A percentile compares a stretch with the other conserved stretches of the same genome.
Evolutionary conservation across 805 yeast species (phyloP).

Genomic region (Ogataea trehalophila): DNA sequence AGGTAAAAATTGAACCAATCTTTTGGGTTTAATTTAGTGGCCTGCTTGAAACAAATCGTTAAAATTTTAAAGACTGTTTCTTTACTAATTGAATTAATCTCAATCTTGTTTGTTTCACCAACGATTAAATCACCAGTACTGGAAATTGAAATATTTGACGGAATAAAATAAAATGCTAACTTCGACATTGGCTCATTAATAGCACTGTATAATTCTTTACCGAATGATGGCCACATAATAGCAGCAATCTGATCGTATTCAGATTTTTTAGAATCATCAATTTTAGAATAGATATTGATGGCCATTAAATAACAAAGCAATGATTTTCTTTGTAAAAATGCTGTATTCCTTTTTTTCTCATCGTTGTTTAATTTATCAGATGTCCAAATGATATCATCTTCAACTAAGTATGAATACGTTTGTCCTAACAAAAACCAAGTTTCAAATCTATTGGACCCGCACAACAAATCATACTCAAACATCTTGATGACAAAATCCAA

Average conservation of each 20-base stretch:
- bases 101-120: background rate
- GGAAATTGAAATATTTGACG: background rate
- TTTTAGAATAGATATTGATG: constrained; percentile 35
- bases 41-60: constrained; percentile 40
- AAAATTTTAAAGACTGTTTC: constrained; percentile 28
- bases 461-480: constrained; percentile 61
- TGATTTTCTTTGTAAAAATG: constrained; percentile 62
- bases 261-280: constrained; percentile 15
- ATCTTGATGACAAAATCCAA: constrained; percentile 66
- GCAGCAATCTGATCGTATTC: constrained; percentile 34
- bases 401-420: constrained; percentile 71
- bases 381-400: constrained; percentile 90
- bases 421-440: constrained; percentile 84
- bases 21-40: constrained; percentile 37
- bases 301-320: constrained; percentile 76
- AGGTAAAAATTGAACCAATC: constrained; percentile 64
- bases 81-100: constrained; percentile 27
- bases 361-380: constrained; percentile 68
- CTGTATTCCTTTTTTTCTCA: constrained; percentile 58
- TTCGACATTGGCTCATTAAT: constrained; percentile 61
- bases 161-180: constrained; percentile 38
- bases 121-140: background rate
- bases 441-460: constrained; percentile 67
- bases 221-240: constrained; percentile 48
- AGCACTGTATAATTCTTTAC: constrained; percentile 55